These are phyloP conservation scores for Crotalaria pallida DNA, from an alignment of 306 rosid species.

Conservation along the genomic window DNA sequence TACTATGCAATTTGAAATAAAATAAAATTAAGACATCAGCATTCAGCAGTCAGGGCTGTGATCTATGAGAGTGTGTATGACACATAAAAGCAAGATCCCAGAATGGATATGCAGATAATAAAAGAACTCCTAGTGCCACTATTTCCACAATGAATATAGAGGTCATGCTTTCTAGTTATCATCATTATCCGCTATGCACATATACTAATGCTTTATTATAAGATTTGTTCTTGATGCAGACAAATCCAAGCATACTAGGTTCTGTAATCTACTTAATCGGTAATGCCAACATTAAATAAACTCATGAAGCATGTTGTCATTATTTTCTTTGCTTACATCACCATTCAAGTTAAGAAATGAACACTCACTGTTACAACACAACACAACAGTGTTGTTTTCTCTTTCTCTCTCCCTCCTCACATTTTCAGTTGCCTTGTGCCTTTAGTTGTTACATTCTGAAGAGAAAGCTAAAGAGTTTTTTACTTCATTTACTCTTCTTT, in stretches of 20 bases:
- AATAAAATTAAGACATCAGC: background rate
- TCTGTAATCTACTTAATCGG: constrained; percentile 11
- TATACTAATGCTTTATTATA: background rate
- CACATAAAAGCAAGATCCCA: background rate
- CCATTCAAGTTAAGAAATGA: constrained; percentile 21
- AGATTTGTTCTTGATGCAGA: constrained; percentile 18
- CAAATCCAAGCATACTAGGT: background rate
- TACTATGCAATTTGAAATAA: no score
- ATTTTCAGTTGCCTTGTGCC: constrained; percentile 32
- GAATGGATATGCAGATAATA: background rate
- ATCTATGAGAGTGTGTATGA: background rate
- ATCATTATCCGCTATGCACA: constrained; percentile 10
- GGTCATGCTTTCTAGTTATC: background rate
- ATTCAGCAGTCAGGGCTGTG: background rate
- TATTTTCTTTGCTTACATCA: constrained; percentile 50
- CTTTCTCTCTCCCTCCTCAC: constrained; percentile 27
- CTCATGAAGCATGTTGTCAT: constrained; percentile 33
- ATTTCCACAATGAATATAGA: background rate
- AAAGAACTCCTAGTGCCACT: background rate
- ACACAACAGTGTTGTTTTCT: constrained; percentile 27
- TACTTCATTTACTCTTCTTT: constrained; percentile 31
- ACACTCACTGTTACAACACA: constrained; percentile 40
- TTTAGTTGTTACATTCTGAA: constrained; percentile 36
- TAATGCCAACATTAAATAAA: constrained; percentile 26
- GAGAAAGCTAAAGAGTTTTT: constrained; percentile 23